These are phyloP conservation scores for Pseudopithomyces chartarum DNA, from an alignment of 2,329 filamentous ascomycete species.

Conservation along the genomic window DNA sequence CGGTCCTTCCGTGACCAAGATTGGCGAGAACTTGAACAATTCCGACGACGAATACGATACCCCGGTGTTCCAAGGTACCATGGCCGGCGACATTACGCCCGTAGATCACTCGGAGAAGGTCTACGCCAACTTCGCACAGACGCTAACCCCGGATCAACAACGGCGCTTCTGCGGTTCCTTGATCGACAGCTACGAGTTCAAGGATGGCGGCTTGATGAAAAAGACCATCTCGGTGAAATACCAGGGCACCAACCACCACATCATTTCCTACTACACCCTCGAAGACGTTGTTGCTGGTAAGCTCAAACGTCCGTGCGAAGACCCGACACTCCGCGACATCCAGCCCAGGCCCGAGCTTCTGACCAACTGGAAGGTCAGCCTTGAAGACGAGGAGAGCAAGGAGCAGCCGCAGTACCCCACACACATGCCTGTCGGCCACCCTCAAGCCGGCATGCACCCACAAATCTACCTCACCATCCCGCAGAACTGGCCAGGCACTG, in stretches of 20 bases:
- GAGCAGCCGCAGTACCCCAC: conserved; percentile 35
- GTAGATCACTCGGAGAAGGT: conserved; percentile 36
- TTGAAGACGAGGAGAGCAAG: conserved; percentile 45
- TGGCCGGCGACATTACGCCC: conserved; percentile 23
- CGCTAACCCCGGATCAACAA: conserved; percentile 54
- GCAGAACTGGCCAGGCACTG: conserved; percentile 38
- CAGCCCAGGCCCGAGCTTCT: conserved; percentile 41
- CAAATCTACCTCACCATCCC: conserved; percentile 35
- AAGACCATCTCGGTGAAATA: conserved; percentile 87
- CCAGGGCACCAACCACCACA: conserved; percentile 76
- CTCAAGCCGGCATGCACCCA: neutral
- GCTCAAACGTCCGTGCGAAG: conserved; percentile 42
- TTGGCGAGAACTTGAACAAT: conserved; percentile 34
- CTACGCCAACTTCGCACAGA: conserved; percentile 45
- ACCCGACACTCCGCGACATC: conserved; percentile 39
- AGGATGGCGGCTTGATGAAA: conserved; percentile 80
- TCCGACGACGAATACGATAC: conserved; percentile 43
- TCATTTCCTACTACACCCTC: conserved; percentile 87
- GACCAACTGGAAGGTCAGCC: conserved; percentile 44
- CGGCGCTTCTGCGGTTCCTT: conserved; percentile 77
- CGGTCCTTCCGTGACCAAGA: conserved; percentile 32
- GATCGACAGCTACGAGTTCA: conserved; percentile 89
- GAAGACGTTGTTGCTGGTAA: conserved; percentile 67
- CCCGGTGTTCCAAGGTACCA: conserved; percentile 23
- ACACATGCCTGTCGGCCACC: conserved; percentile 18